Percentiles rank a stretch among this genome's conserved stretches.
Conservation (phyloP, 1,284 basidiomycete genomes). For the Sanghuangporus weigelae region DNA sequence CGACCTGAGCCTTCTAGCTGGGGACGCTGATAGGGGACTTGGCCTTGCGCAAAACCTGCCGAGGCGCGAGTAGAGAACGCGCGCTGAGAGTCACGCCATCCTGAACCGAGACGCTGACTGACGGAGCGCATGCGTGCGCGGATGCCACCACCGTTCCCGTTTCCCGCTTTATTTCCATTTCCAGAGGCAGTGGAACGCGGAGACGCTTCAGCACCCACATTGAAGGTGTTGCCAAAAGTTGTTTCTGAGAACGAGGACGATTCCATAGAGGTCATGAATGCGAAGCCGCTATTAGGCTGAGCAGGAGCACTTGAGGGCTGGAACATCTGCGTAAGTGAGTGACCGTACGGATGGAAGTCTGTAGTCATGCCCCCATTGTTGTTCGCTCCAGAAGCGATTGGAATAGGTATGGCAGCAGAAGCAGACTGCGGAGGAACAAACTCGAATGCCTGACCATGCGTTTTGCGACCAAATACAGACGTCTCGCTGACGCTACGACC, state of each 20-base stretch:
- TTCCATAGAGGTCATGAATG: background rate
- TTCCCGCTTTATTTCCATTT: background rate
- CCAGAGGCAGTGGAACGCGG: background rate
- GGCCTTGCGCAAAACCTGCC: background rate
- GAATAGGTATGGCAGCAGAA: slow-evolving; percentile 1
- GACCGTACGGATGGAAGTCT: slow-evolving; percentile 14
- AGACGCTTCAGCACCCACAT: background rate
- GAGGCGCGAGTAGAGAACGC: slow-evolving; percentile 2
- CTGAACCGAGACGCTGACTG: slow-evolving; percentile 14
- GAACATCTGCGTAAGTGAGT: slow-evolving; percentile 26
- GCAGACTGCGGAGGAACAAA: background rate
- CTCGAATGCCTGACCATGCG: background rate
- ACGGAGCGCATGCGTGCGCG: slow-evolving; percentile 7
- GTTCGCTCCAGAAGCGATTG: background rate
- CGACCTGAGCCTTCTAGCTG: background rate
- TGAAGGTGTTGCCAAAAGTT: background rate
- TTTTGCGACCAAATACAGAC: background rate
- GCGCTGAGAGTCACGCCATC: slow-evolving; percentile 9
- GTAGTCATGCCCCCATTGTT: background rate
- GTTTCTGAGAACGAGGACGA: background rate
- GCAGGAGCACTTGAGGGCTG: slow-evolving; percentile 21
- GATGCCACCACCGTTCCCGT: background rate
- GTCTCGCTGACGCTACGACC: background rate
- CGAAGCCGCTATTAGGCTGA: background rate
- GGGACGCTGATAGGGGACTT: too few relatives aligned